phyloP scores from a whole-genome alignment of 257 asterid species.

The Lithospermum erythrorhizon region DNA sequence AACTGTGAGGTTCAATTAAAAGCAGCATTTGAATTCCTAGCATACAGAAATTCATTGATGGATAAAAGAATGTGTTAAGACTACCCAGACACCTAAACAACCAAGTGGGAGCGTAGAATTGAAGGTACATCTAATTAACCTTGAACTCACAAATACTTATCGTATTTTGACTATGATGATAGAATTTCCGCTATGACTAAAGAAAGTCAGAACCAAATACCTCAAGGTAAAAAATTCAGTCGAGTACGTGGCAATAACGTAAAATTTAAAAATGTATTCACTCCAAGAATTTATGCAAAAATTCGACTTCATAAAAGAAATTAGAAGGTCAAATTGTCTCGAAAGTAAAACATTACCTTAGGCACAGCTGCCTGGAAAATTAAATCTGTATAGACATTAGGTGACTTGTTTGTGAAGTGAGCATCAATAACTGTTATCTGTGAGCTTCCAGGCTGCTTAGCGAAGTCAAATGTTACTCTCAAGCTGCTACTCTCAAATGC shows the following conservation, averaged over 20 bases:
- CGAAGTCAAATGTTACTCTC: conserved; percentile 57
- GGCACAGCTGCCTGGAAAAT: conserved; percentile 98
- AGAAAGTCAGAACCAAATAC: not conserved
- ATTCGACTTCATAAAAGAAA: conserved; percentile 1
- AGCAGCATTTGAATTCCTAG: too few relatives aligned
- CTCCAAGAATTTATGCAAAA: conserved; percentile 6
- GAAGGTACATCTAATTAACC: too few relatives aligned
- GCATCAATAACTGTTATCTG: conserved; percentile 77
- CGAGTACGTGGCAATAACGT: too few relatives aligned
- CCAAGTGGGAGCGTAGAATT: too few relatives aligned
- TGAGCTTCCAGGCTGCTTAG: conserved; percentile 67
- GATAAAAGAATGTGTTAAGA: too few relatives aligned
- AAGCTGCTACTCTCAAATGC: conserved; percentile 80
- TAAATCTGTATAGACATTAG: conserved; percentile 56
- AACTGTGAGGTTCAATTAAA: too few relatives aligned
- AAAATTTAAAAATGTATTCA: not conserved
- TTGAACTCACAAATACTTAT: too few relatives aligned
- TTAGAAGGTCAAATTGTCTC: not conserved
- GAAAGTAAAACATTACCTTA: conserved; percentile 44
- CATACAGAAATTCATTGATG: too few relatives aligned
- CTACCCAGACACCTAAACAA: too few relatives aligned
- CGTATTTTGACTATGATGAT: too few relatives aligned
- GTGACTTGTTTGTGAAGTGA: conserved; percentile 57
- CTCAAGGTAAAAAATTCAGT: too few relatives aligned
- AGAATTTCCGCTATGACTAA: too few relatives aligned